These are phyloP conservation scores for Fonsecaea pedrosoi DNA, from an alignment of 2,329 filamentous ascomycete genomes.

Conservation along the genomic window DNA sequence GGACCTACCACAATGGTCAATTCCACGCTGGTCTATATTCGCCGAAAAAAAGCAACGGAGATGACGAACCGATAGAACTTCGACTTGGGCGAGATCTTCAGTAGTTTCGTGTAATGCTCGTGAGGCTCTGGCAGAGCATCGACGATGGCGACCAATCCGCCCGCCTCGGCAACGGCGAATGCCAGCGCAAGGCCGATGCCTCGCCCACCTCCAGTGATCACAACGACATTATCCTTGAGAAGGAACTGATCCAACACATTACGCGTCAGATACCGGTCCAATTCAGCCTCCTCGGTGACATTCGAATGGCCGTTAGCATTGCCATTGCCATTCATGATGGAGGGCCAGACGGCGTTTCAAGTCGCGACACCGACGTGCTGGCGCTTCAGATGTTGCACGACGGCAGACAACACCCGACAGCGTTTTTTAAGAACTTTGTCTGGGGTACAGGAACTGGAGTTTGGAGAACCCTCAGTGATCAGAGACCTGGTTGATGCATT, in stretches of 20 bases:
- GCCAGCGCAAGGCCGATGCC: conserved; percentile 51
- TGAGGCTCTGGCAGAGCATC: conserved; percentile 43
- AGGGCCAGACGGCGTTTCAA: not conserved
- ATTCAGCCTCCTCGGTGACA: not conserved
- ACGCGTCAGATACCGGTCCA: conserved; percentile 16
- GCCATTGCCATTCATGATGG: not conserved
- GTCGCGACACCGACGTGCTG: not conserved
- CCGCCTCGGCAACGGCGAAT: conserved; percentile 48
- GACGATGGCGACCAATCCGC: conserved; percentile 48
- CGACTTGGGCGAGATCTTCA: conserved; percentile 41
- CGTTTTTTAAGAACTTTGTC: not conserved
- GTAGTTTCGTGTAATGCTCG: conserved; percentile 39
- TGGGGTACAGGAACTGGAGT: not conserved
- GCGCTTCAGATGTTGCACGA: not conserved
- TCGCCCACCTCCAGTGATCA: conserved; percentile 43
- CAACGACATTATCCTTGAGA: conserved; percentile 42
- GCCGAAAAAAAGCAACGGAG: not conserved
- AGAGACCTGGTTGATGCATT: not conserved
- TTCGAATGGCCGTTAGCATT: not conserved
- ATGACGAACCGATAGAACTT: conserved; percentile 43
- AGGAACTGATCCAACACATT: conserved; percentile 42
- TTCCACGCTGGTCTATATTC: not conserved
- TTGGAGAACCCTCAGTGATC: not conserved
- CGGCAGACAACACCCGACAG: not conserved
- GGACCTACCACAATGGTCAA: conserved; percentile 25